phyloP scores from a whole-genome alignment of 1,284 basidiomycete genomes.

The Ceratobasidium sp. region DNA sequence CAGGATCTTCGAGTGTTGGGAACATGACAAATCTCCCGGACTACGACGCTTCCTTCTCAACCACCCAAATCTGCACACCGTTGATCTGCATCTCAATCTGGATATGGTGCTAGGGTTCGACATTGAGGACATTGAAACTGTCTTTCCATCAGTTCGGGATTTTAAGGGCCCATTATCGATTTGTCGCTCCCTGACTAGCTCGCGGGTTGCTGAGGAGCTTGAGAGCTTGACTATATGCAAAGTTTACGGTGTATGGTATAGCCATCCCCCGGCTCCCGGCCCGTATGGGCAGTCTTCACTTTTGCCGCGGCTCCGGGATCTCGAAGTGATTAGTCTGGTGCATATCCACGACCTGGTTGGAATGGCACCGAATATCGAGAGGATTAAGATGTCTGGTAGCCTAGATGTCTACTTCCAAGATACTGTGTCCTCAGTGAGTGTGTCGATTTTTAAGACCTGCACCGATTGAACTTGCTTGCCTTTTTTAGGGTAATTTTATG shows the following conservation, averaged over 20 bases:
- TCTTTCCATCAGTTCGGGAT: background rate
- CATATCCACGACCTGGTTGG: background rate
- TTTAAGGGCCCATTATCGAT: background rate
- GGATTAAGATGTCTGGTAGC: background rate
- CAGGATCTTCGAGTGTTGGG: background rate
- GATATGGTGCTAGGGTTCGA: background rate
- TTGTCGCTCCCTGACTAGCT: background rate
- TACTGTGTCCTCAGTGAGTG: background rate
- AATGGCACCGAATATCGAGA: background rate
- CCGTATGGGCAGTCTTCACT: background rate
- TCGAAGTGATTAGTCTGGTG: background rate
- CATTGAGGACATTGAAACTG: background rate
- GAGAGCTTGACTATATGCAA: conserved; percentile 4
- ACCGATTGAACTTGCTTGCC: background rate
- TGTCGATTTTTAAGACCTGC: background rate
- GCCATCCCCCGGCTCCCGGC: background rate
- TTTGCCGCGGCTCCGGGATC: background rate
- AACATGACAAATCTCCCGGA: background rate
- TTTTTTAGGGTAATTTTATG: background rate
- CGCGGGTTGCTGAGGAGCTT: background rate
- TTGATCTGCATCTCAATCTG: background rate
- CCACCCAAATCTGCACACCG: background rate
- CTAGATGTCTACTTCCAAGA: background rate
- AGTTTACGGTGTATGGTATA: background rate
- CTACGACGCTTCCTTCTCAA: background rate